Conservation (phyloP, 2,329 filamentous ascomycete genomes). For the Ceratocystis destructans region DNA sequence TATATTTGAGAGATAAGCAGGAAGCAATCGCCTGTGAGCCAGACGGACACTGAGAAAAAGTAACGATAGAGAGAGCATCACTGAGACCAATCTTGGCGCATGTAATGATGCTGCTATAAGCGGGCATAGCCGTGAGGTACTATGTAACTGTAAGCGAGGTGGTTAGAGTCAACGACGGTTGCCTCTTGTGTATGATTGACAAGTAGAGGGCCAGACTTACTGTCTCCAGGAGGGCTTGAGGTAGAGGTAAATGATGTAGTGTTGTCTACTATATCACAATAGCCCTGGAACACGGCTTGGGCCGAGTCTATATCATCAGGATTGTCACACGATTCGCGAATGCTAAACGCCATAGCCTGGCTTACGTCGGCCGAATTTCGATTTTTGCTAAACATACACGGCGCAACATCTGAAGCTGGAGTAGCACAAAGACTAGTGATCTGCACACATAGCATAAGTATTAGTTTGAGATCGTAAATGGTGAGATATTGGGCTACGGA, state of each 20-base stretch:
- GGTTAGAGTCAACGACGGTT: neutral
- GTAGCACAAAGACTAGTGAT: slow-evolving; percentile 28
- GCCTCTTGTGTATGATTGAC: neutral
- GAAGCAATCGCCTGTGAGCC: slow-evolving; percentile 39
- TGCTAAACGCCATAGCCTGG: slow-evolving; percentile 31
- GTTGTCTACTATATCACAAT: slow-evolving; percentile 38
- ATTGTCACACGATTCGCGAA: slow-evolving; percentile 34
- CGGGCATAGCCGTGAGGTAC: slow-evolving; percentile 38
- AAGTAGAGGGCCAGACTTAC: slow-evolving; percentile 26
- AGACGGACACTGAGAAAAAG: slow-evolving; percentile 12
- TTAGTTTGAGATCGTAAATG: neutral
- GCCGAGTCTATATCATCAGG: slow-evolving; percentile 31
- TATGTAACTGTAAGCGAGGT: slow-evolving; percentile 35
- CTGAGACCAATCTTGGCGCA: slow-evolving; percentile 34
- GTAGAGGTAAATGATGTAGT: slow-evolving; percentile 36
- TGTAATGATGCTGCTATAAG: slow-evolving; percentile 32
- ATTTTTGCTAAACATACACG: slow-evolving; percentile 40
- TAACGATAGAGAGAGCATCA: slow-evolving; percentile 8
- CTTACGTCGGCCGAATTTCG: slow-evolving; percentile 34
- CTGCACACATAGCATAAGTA: slow-evolving; percentile 19
- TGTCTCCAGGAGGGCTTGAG: slow-evolving; percentile 37
- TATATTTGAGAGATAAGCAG: slow-evolving; percentile 38
- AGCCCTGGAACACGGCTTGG: slow-evolving; percentile 36
- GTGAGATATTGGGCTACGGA: neutral
- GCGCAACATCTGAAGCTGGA: slow-evolving; percentile 32